Conservation (phyloP, 2,329 filamentous ascomycete genomes). For the Bretziella fagacearum region DNA sequence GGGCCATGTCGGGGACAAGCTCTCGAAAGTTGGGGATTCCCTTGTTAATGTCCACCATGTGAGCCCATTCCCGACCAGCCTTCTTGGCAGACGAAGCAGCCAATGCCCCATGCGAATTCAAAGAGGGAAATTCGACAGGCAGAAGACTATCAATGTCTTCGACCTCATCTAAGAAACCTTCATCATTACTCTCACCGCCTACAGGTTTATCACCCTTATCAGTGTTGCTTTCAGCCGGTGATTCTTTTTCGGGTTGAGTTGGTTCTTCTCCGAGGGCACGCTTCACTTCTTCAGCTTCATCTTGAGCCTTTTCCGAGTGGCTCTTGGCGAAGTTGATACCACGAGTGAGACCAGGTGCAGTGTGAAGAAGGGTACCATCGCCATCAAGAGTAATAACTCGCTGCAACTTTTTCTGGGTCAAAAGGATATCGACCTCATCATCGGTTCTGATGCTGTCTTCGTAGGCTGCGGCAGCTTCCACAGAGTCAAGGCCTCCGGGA, state of each 20-base stretch:
- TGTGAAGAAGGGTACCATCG: conserved; percentile 61
- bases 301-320: conserved; percentile 36
- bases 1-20: conserved; percentile 88
- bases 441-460: conserved; percentile 44
- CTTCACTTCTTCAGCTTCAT: conserved; percentile 47
- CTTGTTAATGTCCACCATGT: conserved; percentile 91
- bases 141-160: conserved; percentile 70
- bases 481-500: conserved; percentile 71
- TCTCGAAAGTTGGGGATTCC: conserved; percentile 90
- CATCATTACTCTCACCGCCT: conserved; percentile 15
- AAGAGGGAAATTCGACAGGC: conserved; percentile 79
- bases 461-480: conserved; percentile 68
- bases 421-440: conserved; percentile 22
- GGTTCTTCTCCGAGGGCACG: conserved; percentile 34
- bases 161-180: conserved; percentile 28
- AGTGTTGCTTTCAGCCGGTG: neutral
- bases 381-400: conserved; percentile 68
- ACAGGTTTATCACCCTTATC: neutral
- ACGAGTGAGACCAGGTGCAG: conserved; percentile 65
- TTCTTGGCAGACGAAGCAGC: conserved; percentile 54
- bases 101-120: conserved; percentile 69
- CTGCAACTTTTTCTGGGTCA: conserved; percentile 43
- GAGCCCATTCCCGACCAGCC: conserved; percentile 79
- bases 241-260: conserved; percentile 10
- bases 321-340: conserved; percentile 56